A percentile compares a stretch with the other conserved stretches of the same genome.
Conservation (phyloP, 2,329 filamentous ascomycete genomes). For the Aspergillus puulaauensis region DNA sequence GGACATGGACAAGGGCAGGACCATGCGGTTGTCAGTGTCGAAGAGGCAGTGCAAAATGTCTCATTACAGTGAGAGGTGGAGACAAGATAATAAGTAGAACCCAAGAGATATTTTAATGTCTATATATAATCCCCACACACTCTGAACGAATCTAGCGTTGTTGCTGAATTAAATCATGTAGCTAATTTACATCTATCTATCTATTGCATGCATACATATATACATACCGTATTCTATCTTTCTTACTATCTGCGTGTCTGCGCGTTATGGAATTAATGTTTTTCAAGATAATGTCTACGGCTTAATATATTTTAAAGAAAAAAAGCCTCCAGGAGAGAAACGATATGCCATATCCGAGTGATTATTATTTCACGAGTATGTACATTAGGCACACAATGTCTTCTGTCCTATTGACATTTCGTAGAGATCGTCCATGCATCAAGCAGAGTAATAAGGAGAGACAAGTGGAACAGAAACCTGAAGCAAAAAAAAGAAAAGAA, state of each 20-base stretch:
- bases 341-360: not conserved
- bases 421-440: not conserved
- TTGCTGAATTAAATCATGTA: not conserved
- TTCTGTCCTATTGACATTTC: not conserved
- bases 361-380: not conserved
- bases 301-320: no score
- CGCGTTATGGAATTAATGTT: not conserved
- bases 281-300: not conserved
- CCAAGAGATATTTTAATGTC: not conserved
- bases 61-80: slow-evolving; percentile 15
- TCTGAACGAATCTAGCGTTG: not conserved
- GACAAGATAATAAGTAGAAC: not conserved
- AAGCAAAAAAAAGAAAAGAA: no score
- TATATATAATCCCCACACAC: not conserved
- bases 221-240: not conserved
- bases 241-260: not conserved
- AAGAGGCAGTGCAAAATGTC: slow-evolving; percentile 36
- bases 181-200: not conserved
- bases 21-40: slow-evolving; percentile 26
- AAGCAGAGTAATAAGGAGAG: not conserved
- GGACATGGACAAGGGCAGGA: not conserved
- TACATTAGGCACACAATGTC: not conserved
- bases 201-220: no score
- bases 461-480: no score
- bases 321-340: not conserved